Evolutionary conservation across 495 filamentous ascomycete genomes (phyloP), one percentile per base, ranked within the genome.

Genomic region (Thermothielavioides terrestris): DNA sequence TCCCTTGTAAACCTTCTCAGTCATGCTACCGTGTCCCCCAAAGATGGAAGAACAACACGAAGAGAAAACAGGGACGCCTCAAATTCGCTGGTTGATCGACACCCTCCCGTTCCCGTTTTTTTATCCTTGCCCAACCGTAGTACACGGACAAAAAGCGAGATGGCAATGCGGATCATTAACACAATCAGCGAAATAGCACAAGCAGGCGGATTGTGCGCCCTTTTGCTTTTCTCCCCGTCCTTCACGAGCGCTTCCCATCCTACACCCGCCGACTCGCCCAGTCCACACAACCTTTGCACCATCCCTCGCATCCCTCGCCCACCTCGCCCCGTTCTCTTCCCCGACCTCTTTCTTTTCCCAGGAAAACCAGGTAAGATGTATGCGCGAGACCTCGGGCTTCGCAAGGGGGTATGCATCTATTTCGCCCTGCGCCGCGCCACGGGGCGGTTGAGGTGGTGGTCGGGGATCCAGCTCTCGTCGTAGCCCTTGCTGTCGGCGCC

Each of bases 381-480:
- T 17, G 15, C 7, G 5, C 8, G 25, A 14, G 7, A 37, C 12
- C 28, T 12, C 17, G 28, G 2, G 28, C 9, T 31, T 8, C 28
- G 28, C 3, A 31, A 10, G 14, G 7, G 14, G 9, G 28, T 31
- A 10, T 31, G 17, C n/a, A 15, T 51, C 42, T 69, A 68, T 66
- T 79, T 67, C 61, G 71, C 67, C 78, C 82, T 83, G 54, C 87
- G 82, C 59, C 80, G 81, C 37, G 88, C 83, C 53, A 83, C 76
- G 32, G 90, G 89, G 59, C 85, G 82, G 73, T 92, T 89, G 67
- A 96, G 80, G 70, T 96, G 91, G 63, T 85, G 80, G 49, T 80
- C 82, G 15, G 92, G 92, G 62, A 98, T 96, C 92, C 92, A 98
- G 69, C 84, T 86, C 72, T 90, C 87, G 61, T 98, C 92, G 68